Conservation (phyloP, 2,329 filamentous ascomycete genomes). For the Parascedosporium putredinis region DNA sequence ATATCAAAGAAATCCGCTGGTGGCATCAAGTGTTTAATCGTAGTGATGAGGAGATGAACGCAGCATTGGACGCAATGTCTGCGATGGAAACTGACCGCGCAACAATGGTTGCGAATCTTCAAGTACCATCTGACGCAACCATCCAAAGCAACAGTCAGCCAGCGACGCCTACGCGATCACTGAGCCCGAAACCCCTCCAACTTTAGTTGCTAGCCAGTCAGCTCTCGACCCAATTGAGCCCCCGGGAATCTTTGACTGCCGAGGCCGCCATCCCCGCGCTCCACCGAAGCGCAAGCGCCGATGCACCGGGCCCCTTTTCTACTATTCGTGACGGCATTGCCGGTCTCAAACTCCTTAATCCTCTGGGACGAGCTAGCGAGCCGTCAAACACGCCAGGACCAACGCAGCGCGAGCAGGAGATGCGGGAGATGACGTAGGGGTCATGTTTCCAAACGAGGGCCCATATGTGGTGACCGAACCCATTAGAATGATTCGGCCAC, state of each 20-base stretch:
- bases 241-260: conserved; percentile 40
- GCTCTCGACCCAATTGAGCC: conserved; percentile 51
- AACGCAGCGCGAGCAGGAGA: conserved; percentile 27
- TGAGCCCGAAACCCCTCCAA: conserved; percentile 27
- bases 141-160: conserved; percentile 17
- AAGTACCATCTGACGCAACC: conserved; percentile 17
- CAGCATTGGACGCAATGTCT: conserved; percentile 43
- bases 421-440: conserved; percentile 36
- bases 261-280: conserved; percentile 24
- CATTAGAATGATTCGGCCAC: conserved; percentile 15
- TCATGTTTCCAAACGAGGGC: conserved; percentile 24
- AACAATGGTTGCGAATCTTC: conserved; percentile 24
- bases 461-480: conserved; percentile 24
- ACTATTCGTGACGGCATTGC: conserved; percentile 37
- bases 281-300: conserved; percentile 34
- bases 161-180: conserved; percentile 14
- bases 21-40: conserved; percentile 85
- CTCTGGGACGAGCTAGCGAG: conserved; percentile 18
- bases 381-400: conserved; percentile 4
- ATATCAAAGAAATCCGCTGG: conserved; percentile 72
- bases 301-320: conserved; percentile 32
- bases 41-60: conserved; percentile 89
- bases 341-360: conserved; percentile 37
- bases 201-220: conserved; percentile 32
- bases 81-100: conserved; percentile 30